Evolutionary conservation across 2,329 filamentous ascomycete species (phyloP).

Genomic region (Pyricularia sp.): DNA sequence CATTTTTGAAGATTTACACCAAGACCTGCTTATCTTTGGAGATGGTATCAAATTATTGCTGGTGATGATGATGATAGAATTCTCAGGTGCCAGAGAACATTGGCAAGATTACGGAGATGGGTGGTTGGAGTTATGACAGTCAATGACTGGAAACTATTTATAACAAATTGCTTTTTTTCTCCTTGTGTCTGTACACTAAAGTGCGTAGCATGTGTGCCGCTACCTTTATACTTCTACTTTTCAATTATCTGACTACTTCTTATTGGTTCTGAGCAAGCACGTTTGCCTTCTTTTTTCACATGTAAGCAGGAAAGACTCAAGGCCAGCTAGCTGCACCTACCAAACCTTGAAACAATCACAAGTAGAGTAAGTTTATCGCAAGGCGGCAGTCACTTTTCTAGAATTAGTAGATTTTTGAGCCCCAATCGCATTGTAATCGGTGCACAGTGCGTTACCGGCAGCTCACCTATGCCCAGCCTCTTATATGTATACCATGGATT

Average conservation of each 20-base stretch:
- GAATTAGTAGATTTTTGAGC: background rate
- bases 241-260: background rate
- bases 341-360: background rate
- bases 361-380: background rate
- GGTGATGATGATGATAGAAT: background rate
- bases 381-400: background rate
- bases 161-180: background rate
- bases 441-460: background rate
- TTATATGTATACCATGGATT: background rate
- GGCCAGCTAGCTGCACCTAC: background rate
- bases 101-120: background rate
- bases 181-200: background rate
- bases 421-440: background rate
- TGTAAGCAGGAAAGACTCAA: background rate
- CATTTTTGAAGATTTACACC: background rate
- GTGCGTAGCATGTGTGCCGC: background rate
- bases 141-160: background rate
- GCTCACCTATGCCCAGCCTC: background rate
- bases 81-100: background rate
- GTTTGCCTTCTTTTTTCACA: background rate
- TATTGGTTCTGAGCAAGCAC: background rate
- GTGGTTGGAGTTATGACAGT: background rate
- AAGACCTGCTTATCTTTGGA: background rate
- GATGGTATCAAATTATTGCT: background rate
- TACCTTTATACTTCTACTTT: background rate